Base-by-base conservation (phyloP, 1,139 yeast species). In the Yamadazyma songkhlaensis region DNA sequence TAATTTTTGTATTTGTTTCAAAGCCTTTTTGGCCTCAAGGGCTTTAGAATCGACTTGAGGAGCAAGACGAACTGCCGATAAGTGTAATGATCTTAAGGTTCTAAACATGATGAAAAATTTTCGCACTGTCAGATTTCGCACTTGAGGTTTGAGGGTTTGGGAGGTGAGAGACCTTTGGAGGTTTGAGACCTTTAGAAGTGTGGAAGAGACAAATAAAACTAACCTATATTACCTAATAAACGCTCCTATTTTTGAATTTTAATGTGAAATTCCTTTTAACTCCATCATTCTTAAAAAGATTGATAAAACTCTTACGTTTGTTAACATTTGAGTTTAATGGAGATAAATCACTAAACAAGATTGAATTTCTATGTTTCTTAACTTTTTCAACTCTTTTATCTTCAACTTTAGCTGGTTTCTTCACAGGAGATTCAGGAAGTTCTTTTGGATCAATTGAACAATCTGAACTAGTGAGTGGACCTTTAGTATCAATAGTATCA, bases 1-100 rank as follows among this genome's bases (percentile, higher is more conserved):
- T 40, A 59, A 54, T 37, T 54, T 52, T 31, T 64, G 64, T 41
- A 62, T 64, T 42, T 64, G 62, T 41, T 57, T 59, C 44, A 58
- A 54, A 46, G 54, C 49, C 36, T 37, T 49, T 45, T 53, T 57
- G 20, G 54, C 47, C 22, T 33, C 36, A 10, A 13, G 9, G 9
- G 27, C 31, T 17, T 33, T 33, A 14, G 9, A 14, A 24, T 49
- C 53, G 2, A 43, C 37, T 32, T 35, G 36, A 9, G 41, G 42
- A 9, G 38, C 41, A 5, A 17, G 23, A 9, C 38, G 39, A 9
- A 30, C 38, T 10, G 30, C 15, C 3, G 39, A 31, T 9, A 36
- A 26, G 30, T 34, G 37, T 17, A 45, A 40, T 6, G 31, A 35
- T 36, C 38, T 38, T 6, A 25, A 13, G 9, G 21, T 2, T 34